These are phyloP conservation scores for Salix exigua DNA, from an alignment of 345 rosid species.

Conservation along the genomic window DNA sequence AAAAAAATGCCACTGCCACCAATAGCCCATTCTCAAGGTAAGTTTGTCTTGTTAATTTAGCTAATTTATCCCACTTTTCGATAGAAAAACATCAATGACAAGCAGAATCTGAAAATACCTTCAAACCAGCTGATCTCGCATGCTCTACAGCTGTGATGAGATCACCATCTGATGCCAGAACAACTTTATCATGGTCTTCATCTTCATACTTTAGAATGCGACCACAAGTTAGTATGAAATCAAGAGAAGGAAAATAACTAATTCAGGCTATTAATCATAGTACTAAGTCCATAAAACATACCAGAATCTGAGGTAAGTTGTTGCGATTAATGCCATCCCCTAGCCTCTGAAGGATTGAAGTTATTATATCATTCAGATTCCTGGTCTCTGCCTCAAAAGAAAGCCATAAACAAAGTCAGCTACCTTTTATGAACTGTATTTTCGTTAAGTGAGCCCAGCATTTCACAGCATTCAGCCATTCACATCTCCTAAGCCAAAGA, in stretches of 20 bases:
- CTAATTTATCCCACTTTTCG: not conserved
- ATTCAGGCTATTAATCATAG: not conserved
- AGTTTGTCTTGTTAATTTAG: not conserved
- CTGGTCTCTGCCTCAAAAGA: slow-evolving; percentile 52
- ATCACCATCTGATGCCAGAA: slow-evolving; percentile 79
- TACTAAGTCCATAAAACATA: slow-evolving; percentile 21
- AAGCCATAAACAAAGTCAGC: slow-evolving; percentile 14
- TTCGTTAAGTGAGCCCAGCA: not conserved
- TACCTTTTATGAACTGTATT: not conserved
- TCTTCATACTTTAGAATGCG: slow-evolving; percentile 72
- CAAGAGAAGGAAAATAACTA: not conserved
- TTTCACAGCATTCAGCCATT: not conserved
- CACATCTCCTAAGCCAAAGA: not conserved
- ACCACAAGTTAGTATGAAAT: slow-evolving; percentile 16
- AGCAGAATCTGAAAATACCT: slow-evolving; percentile 46
- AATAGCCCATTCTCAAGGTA: not conserved
- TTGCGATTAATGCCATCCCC: slow-evolving; percentile 78
- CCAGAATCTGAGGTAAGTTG: slow-evolving; percentile 84
- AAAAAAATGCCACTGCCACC: not conserved
- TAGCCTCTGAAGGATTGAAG: slow-evolving; percentile 81
- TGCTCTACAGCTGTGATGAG: slow-evolving; percentile 87
- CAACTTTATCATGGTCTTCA: slow-evolving; percentile 89
- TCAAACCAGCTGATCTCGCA: slow-evolving; percentile 83
- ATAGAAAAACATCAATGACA: not conserved
- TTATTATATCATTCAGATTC: slow-evolving; percentile 70